These are phyloP conservation scores for Aspergillus sp. DNA, from an alignment of 2,329 filamentous ascomycete species.

Conservation along the genomic window DNA sequence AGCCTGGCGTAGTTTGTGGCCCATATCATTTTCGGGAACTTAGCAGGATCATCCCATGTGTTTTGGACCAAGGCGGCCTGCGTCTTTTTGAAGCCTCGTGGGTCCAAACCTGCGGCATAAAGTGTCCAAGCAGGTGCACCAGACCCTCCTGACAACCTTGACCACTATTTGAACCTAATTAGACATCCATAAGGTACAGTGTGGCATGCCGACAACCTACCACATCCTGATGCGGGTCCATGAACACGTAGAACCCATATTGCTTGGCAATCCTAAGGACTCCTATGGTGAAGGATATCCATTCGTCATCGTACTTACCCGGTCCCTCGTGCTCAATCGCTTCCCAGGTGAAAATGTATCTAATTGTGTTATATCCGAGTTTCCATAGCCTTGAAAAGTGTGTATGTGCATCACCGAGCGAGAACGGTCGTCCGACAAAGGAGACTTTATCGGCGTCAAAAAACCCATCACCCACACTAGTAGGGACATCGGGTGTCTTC, in stretches of 20 bases:
- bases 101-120: slow-evolving; percentile 90
- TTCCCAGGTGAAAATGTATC: slow-evolving; percentile 98
- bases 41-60: slow-evolving; percentile 78
- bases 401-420: slow-evolving; percentile 74
- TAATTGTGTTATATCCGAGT: slow-evolving; percentile 93
- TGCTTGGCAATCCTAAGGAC: slow-evolving; percentile 78
- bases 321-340: slow-evolving; percentile 93
- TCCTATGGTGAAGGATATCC: slow-evolving; percentile 86
- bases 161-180: slow-evolving; percentile 65
- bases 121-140: slow-evolving; percentile 97
- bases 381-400: slow-evolving; percentile 85
- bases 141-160: slow-evolving; percentile 87
- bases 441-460: slow-evolving; percentile 91
- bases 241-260: slow-evolving; percentile 95
- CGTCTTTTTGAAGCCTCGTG: slow-evolving; percentile 77
- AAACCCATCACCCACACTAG: slow-evolving; percentile 75
- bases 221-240: slow-evolving; percentile 99
- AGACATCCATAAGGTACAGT: slow-evolving; percentile 2
- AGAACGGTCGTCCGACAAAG: slow-evolving; percentile 83
- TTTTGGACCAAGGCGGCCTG: slow-evolving; percentile 95
- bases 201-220: slow-evolving; percentile 51
- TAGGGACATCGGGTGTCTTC: slow-evolving; percentile 75
- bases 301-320: slow-evolving; percentile 89
- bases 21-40: slow-evolving; percentile 99
- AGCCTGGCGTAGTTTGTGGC: slow-evolving; percentile 93